Evolutionary conservation across 1,139 yeast species (phyloP).

Genomic region (Candida gigantensis): DNA sequence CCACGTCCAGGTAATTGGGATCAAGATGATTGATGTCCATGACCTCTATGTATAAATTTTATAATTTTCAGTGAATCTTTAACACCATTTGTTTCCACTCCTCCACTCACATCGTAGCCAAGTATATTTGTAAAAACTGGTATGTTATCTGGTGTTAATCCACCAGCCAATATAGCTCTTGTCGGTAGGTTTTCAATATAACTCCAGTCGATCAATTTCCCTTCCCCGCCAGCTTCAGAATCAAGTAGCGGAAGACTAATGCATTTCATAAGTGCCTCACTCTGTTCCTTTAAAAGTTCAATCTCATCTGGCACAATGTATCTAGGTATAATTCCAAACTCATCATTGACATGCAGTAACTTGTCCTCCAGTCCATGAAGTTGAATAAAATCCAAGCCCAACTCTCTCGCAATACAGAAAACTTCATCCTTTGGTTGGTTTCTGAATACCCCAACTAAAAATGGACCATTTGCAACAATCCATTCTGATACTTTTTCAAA

Average conservation of each 20-base stretch:
- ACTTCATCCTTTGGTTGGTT: slow-evolving; percentile 76
- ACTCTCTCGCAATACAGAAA: slow-evolving; percentile 41
- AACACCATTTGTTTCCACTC: slow-evolving; percentile 72
- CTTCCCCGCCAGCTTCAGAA: slow-evolving; percentile 92
- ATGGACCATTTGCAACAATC: slow-evolving; percentile 59
- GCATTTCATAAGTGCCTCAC: slow-evolving; percentile 22
- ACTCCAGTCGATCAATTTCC: slow-evolving; percentile 73
- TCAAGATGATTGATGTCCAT: slow-evolving; percentile 67
- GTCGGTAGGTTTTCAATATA: slow-evolving; percentile 35
- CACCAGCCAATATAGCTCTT: slow-evolving; percentile 80
- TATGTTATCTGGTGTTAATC: slow-evolving; percentile 76
- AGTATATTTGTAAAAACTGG: slow-evolving; percentile 57
- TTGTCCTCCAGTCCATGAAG: slow-evolving; percentile 84
- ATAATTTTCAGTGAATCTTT: slow-evolving; percentile 68
- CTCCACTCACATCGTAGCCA: slow-evolving; percentile 95
- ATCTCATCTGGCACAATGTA: slow-evolving; percentile 62
- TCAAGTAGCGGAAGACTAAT: slow-evolving; percentile 68
- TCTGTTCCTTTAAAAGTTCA: slow-evolving; percentile 22
- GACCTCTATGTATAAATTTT: slow-evolving; percentile 54
- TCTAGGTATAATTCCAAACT: slow-evolving; percentile 69
- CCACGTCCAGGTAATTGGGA: slow-evolving; percentile 97
- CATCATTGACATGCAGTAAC: slow-evolving; percentile 44
- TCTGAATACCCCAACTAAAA: slow-evolving; percentile 85
- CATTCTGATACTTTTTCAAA: slow-evolving; percentile 31
- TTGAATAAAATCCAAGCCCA: slow-evolving; percentile 76